Base-by-base conservation (phyloP, 176 grass and related monocot genomes). In the Hyparrhenia diplandra region DNA sequence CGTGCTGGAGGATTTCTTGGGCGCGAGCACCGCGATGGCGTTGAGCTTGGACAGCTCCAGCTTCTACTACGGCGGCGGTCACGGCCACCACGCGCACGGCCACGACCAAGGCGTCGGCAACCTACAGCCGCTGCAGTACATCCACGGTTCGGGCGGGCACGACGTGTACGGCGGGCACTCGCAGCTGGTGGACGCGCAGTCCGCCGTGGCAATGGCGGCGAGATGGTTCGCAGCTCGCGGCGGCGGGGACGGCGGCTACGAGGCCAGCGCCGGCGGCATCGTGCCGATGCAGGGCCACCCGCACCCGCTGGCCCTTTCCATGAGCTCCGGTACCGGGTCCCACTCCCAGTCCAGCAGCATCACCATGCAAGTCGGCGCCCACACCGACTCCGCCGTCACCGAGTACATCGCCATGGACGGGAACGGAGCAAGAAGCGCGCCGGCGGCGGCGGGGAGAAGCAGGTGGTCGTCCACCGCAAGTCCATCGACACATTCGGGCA, bases 401-500 rank as follows among this genome's bases (percentile, higher is more conserved):
- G 92, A 93, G 20, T 91, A 83, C 88, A 75, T 83, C 42, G 59
- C 80, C 34, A 11, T 84, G 32, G 91, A 90, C 64, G 88, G 55
- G 14, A 85, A 90, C 67, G 88, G 14, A 85, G 82, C 88, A 96
- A 91, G 76, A 99, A 96, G 87, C 90, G 93, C 71, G 85, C 86
- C 36, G 82, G 55, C 79, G 58, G 67, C 20, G 81, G 75, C 73
- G 81, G 75, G 40, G 82, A 85, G 64, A 96, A 99, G 88, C 96
- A 91, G 54, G 83, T 92, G 17, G 35, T 45, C 5, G 97, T 99
- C 10, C 97, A 99, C 85, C 88, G 97, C 88, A 99, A 99, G 80
- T 96, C 91, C 57, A 96, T 99, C 79, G 97, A 99, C 59, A 99
- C 97, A 21, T 99, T 99, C 80, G 97, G 97, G 5, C 97, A 99